Conservation (phyloP, 768 basidiomycete genomes). For the Rhodotorula paludigena region DNA sequence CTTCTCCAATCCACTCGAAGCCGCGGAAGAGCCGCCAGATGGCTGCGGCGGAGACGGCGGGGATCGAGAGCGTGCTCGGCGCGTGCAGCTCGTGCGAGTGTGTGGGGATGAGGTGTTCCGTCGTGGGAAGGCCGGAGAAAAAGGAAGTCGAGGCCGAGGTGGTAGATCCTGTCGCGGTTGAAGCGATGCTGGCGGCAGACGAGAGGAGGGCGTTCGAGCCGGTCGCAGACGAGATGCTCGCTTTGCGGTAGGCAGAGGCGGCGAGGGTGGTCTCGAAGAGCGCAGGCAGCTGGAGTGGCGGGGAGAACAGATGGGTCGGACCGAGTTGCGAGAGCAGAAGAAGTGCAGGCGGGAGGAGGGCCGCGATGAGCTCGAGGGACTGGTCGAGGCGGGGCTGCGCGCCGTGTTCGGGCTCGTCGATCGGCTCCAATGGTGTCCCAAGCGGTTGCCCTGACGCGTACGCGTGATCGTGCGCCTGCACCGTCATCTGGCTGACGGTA, state of each 20-base stretch:
- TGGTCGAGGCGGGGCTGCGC: conserved; percentile 11
- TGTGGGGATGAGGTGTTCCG: conserved; percentile 15
- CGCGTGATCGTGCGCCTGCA: conserved; percentile 17
- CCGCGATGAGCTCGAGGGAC: conserved; percentile 33
- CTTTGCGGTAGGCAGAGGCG: conserved; percentile 3
- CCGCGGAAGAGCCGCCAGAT: conserved; percentile 41
- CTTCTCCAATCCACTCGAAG: conserved; percentile 41
- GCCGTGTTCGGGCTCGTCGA: not conserved
- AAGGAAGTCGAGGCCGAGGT: conserved; percentile 7
- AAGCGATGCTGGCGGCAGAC: conserved; percentile 27
- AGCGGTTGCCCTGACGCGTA: not conserved
- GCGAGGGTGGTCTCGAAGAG: conserved; percentile 21
- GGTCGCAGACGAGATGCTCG: conserved; percentile 10
- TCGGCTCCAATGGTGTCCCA: not conserved
- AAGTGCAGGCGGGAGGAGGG: conserved; percentile 34
- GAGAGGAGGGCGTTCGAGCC: conserved; percentile 15
- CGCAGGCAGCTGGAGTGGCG: conserved; percentile 29
- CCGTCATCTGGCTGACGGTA: conserved; percentile 26
- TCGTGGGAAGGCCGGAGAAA: conserved; percentile 6
- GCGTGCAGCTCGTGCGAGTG: conserved; percentile 42
- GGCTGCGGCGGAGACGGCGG: conserved; percentile 40
- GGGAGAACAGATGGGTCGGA: conserved; percentile 36
- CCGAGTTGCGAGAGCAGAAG: conserved; percentile 37
- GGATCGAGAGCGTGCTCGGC: conserved; percentile 39
- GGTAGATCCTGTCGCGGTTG: conserved; percentile 19